Conservation (phyloP, 257 asterid genomes). For the Gynochthodes officinalis region DNA sequence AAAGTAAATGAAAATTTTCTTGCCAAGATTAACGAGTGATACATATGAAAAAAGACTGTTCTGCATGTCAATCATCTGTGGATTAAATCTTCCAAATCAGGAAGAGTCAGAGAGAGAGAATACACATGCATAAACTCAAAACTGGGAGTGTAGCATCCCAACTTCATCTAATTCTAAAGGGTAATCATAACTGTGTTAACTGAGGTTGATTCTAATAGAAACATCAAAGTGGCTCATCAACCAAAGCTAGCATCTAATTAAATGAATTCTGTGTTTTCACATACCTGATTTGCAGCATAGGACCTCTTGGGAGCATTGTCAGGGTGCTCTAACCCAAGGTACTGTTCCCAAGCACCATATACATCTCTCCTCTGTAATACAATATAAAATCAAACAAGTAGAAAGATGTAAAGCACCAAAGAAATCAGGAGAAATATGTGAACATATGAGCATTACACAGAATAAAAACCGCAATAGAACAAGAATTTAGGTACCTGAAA, state of each 20-base stretch:
- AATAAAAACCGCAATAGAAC: neutral
- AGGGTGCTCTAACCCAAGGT: constrained; percentile 70
- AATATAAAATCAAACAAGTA: constrained; percentile 15
- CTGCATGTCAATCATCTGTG: neutral
- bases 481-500: constrained; percentile 45
- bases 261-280: neutral
- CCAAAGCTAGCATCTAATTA: neutral
- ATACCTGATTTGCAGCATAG: constrained; percentile 59
- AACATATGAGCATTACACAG: neutral
- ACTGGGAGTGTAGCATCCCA: neutral
- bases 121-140: neutral
- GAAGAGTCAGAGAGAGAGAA: neutral
- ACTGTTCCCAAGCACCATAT: constrained; percentile 71
- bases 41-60: neutral
- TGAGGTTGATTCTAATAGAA: neutral
- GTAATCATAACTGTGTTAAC: neutral
- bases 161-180: neutral
- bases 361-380: constrained; percentile 58
- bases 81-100: neutral
- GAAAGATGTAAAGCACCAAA: neutral
- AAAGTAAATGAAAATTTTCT: neutral
- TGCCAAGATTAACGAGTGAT: neutral
- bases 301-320: constrained; percentile 65
- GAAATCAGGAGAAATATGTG: neutral
- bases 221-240: neutral